phyloP scores from a whole-genome alignment of 257 asterid species.

The Craterostigma plantagineum region DNA sequence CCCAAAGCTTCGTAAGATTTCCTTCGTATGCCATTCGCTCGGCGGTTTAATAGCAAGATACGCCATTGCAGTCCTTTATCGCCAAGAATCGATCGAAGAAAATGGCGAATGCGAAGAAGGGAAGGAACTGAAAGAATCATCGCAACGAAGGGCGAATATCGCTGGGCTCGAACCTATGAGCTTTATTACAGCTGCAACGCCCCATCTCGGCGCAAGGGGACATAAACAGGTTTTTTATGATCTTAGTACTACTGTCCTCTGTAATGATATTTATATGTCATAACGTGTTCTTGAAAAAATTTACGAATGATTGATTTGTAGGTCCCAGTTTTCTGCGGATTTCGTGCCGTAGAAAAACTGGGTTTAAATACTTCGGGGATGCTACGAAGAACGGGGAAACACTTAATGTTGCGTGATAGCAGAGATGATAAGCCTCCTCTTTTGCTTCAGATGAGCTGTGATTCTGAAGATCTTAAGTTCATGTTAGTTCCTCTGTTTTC shows the following conservation, averaged over 20 bases:
- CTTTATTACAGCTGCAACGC: slow-evolving; percentile 76
- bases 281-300: not conserved
- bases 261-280: no score
- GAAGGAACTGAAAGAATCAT: slow-evolving; percentile 14
- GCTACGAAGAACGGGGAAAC: slow-evolving; percentile 71
- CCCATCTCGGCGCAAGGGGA: slow-evolving; percentile 85
- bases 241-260: no score
- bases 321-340: slow-evolving; percentile 83
- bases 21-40: slow-evolving; percentile 80
- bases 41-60: slow-evolving; percentile 88
- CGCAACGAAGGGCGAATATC: slow-evolving; percentile 22
- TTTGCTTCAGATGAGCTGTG: slow-evolving; percentile 57
- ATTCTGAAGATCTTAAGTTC: slow-evolving; percentile 56
- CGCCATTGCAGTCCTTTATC: slow-evolving; percentile 62
- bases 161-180: slow-evolving; percentile 85
- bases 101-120: slow-evolving; percentile 16
- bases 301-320: slow-evolving; percentile 10
- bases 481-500: slow-evolving; percentile 29
- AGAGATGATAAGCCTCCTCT: slow-evolving; percentile 66
- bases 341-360: slow-evolving; percentile 41
- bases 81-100: slow-evolving; percentile 17
- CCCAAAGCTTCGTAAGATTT: slow-evolving; percentile 60
- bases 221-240: slow-evolving; percentile 52
- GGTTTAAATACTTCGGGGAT: slow-evolving; percentile 45
- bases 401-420: slow-evolving; percentile 47